phyloP scores from a whole-genome alignment of 2,329 filamentous ascomycete species.

The Sarocladium strictum region DNA sequence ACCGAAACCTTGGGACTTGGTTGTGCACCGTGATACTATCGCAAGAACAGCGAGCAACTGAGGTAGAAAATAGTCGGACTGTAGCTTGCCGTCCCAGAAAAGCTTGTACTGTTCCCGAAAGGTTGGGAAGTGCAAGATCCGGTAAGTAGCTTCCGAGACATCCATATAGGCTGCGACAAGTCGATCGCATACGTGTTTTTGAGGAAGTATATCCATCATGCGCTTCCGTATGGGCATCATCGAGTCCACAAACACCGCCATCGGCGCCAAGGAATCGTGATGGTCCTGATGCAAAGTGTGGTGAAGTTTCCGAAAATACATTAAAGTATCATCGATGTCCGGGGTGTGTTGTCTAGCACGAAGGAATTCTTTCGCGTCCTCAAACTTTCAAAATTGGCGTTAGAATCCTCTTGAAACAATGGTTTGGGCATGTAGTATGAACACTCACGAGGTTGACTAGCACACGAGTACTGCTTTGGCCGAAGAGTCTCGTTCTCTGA shows the following conservation, averaged over 20 bases:
- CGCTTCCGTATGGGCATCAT: conserved; percentile 51
- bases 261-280: conserved; percentile 40
- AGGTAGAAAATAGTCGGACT: conserved; percentile 45
- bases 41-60: conserved; percentile 48
- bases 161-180: conserved; percentile 43
- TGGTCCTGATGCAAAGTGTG: conserved; percentile 41
- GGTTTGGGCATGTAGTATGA: no score
- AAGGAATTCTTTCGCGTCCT: conserved; percentile 47
- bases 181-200: conserved; percentile 43
- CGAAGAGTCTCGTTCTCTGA: conserved; percentile 43
- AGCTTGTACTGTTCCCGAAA: conserved; percentile 44
- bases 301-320: conserved; percentile 38
- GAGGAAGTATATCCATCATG: conserved; percentile 51
- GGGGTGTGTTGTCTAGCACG: conserved; percentile 16
- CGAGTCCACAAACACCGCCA: conserved; percentile 52
- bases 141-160: conserved; percentile 46
- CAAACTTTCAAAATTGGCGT: conserved; percentile 36
- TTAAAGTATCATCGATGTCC: neutral
- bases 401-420: no score
- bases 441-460: conserved; percentile 48
- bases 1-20: conserved; percentile 42
- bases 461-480: conserved; percentile 47
- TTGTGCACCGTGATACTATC: conserved; percentile 47
- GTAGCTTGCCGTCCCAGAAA: conserved; percentile 44
- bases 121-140: conserved; percentile 45